A percentile compares a stretch with the other conserved stretches of the same genome.
phyloP scores from a whole-genome alignment of 23 red algal genomes.

The Gracilaria vermiculophylla region DNA sequence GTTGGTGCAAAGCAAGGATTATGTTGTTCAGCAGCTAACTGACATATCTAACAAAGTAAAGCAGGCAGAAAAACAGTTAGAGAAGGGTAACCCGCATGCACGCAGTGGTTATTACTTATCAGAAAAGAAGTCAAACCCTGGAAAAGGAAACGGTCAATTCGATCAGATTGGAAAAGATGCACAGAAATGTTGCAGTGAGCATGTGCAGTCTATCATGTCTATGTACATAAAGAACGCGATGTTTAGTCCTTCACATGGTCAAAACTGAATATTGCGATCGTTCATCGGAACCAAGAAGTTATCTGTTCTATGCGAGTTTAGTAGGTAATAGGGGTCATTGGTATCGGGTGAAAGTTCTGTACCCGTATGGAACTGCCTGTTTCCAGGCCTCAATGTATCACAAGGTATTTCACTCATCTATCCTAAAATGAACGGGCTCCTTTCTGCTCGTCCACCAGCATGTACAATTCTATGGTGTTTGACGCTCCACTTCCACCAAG shows the following conservation, averaged over 20 bases:
- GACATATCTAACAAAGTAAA: conserved; percentile 83
- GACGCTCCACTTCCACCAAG: no score
- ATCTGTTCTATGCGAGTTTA: no score
- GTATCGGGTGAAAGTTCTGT: no score
- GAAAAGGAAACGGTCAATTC: conserved; percentile 55
- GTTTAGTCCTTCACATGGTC: conserved; percentile 43
- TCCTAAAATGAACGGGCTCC: no score
- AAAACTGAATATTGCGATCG: neutral
- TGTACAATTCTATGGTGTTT: no score
- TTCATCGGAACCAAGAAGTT: neutral
- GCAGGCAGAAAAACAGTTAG: conserved; percentile 34
- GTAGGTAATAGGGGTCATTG: no score
- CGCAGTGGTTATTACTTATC: conserved; percentile 38
- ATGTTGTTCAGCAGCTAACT: conserved; percentile 70
- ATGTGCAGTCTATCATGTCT: conserved; percentile 76
- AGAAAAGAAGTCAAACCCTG: conserved; percentile 12
- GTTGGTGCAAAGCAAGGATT: conserved; percentile 69
- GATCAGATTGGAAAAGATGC: conserved; percentile 67
- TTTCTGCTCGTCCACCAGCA: no score
- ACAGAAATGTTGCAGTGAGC: conserved; percentile 62
- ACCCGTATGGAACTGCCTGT: no score
- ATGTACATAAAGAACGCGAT: conserved; percentile 71
- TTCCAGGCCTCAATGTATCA: no score
- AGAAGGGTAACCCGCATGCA: conserved; percentile 32
- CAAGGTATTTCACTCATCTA: no score